Conservation (phyloP, 1,284 basidiomycete genomes). For the Lignosus rhinocerotis region DNA sequence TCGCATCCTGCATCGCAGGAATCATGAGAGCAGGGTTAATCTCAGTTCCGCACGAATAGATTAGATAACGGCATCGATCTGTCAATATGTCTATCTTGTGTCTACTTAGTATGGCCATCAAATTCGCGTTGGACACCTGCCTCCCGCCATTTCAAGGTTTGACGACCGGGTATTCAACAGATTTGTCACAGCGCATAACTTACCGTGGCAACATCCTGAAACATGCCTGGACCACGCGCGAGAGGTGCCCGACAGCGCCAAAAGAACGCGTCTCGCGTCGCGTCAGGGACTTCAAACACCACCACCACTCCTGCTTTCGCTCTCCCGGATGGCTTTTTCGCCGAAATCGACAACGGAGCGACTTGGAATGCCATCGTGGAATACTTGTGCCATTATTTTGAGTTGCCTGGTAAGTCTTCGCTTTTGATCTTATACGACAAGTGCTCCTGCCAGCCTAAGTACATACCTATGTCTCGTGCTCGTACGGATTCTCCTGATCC, state of each 20-base stretch:
- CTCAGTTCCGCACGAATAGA: neutral
- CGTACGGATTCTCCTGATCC: too few species aligned
- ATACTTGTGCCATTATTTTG: constrained; percentile 49
- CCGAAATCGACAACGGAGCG: constrained; percentile 48
- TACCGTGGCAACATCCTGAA: too few species aligned
- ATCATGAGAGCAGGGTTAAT: neutral
- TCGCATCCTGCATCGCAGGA: neutral
- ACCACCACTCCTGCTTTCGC: neutral
- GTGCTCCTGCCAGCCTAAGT: too few species aligned
- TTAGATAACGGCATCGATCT: constrained; percentile 10
- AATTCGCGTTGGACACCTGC: too few species aligned
- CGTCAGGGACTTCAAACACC: constrained; percentile 1
- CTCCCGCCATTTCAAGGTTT: neutral
- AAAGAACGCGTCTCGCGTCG: neutral
- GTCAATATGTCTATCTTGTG: too few species aligned
- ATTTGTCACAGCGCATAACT: too few species aligned
- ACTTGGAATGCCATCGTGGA: constrained; percentile 49
- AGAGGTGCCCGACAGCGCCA: constrained; percentile 9
- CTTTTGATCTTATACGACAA: neutral
- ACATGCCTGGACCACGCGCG: constrained; percentile 18
- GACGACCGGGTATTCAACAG: too few species aligned
- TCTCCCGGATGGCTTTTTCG: constrained; percentile 33
- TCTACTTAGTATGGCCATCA: too few species aligned
- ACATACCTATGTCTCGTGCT: too few species aligned
- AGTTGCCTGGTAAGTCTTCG: constrained; percentile 49